These are phyloP conservation scores for Tetracladium setigerum DNA, from an alignment of 495 filamentous ascomycete genomes.

Conservation along the genomic window DNA sequence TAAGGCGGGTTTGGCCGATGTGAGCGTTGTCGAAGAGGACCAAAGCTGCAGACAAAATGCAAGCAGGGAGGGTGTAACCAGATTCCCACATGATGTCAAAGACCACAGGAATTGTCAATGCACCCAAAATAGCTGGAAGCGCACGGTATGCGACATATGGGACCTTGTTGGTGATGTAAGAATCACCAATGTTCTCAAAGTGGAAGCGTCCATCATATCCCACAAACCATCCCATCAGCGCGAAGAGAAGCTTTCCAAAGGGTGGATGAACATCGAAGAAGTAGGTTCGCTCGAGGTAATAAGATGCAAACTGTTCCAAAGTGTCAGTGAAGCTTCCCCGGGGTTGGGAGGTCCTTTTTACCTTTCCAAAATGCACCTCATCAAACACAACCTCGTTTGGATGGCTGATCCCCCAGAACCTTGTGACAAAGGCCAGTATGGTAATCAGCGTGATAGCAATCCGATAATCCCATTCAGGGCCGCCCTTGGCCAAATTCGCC, in stretches of 20 bases:
- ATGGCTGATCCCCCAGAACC: conserved; percentile 92
- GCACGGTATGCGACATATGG: conserved; percentile 94
- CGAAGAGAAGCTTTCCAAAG: conserved; percentile 85
- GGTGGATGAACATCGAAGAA: conserved; percentile 99
- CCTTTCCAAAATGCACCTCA: conserved; percentile 99
- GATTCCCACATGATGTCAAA: conserved; percentile 99
- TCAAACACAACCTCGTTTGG: conserved; percentile 98
- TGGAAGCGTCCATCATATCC: conserved; percentile 96
- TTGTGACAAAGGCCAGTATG: conserved; percentile 73
- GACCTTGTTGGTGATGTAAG: conserved; percentile 93
- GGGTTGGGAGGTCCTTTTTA: conserved; percentile 41
- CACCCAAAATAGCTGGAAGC: conserved; percentile 85
- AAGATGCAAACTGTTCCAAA: conserved; percentile 71
- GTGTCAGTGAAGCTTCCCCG: neutral
- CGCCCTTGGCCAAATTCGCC: conserved; percentile 23
- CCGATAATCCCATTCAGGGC: conserved; percentile 73
- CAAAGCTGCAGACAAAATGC: conserved; percentile 74
- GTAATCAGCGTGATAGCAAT: conserved; percentile 73
- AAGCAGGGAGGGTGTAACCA: conserved; percentile 90
- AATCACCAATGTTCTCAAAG: conserved; percentile 99
- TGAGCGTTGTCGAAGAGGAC: conserved; percentile 97
- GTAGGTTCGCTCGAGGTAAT: conserved; percentile 95
- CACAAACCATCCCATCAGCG: conserved; percentile 90
- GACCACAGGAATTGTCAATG: conserved; percentile 86
- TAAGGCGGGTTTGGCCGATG: conserved; percentile 92